Evolutionary conservation across 257 asterid genomes (phyloP).

Genomic region (Verbascum thapsus): DNA sequence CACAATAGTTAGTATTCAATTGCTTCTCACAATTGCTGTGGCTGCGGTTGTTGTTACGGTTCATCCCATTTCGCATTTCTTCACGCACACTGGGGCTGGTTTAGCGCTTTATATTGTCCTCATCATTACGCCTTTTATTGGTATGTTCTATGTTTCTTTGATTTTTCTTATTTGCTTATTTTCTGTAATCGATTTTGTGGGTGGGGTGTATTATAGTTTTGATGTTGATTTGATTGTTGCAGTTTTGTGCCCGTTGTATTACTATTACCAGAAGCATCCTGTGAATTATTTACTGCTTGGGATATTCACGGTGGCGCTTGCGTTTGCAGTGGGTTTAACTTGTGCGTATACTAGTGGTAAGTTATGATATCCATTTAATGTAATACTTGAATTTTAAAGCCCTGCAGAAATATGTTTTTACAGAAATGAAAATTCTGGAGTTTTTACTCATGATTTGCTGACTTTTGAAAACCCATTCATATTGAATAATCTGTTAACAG

Average conservation of each 20-base stretch:
- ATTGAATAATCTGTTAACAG: too few species aligned
- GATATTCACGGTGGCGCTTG: constrained; percentile 64
- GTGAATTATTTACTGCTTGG: constrained; percentile 77
- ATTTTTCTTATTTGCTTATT: neutral
- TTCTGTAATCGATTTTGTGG: too few species aligned
- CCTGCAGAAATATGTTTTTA: too few species aligned
- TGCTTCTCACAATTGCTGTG: constrained; percentile 65
- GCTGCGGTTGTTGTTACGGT: constrained; percentile 57
- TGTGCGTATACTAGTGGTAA: constrained; percentile 78
- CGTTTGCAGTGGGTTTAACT: constrained; percentile 75
- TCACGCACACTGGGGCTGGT: constrained; percentile 54
- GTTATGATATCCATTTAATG: too few species aligned
- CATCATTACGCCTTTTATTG: constrained; percentile 57
- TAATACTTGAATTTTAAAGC: too few species aligned
- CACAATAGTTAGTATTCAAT: constrained; percentile 53
- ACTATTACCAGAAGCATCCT: constrained; percentile 81
- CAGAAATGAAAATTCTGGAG: too few species aligned
- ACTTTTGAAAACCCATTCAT: too few species aligned
- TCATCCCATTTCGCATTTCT: constrained; percentile 56
- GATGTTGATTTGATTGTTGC: constrained; percentile 37
- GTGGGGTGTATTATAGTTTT: too few species aligned
- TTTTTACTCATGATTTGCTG: too few species aligned
- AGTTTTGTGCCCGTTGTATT: constrained; percentile 71
- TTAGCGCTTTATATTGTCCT: constrained; percentile 62
- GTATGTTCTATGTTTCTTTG: constrained; percentile 36